phyloP scores from a whole-genome alignment of 306 rosid species.

The Glycine tomentella region DNA sequence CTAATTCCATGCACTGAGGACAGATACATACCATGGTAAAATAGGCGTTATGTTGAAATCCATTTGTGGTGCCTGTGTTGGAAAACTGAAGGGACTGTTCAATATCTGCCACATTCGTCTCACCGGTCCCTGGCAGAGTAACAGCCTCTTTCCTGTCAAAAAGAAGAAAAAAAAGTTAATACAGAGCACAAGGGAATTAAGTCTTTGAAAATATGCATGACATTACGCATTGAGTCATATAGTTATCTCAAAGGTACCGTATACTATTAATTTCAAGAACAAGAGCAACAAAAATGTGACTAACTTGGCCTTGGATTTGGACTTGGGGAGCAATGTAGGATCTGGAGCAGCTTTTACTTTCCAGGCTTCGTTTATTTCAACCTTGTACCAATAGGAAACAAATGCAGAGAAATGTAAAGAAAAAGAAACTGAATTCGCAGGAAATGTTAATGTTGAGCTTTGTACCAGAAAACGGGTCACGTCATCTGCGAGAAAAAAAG shows the following conservation, averaged over 20 bases:
- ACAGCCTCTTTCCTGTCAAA: constrained; percentile 69
- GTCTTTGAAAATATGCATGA: neutral
- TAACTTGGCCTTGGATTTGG: constrained; percentile 84
- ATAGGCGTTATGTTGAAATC: constrained; percentile 62
- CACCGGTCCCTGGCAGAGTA: constrained; percentile 66
- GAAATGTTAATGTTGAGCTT: neutral
- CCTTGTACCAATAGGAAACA: constrained; percentile 49
- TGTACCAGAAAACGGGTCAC: constrained; percentile 84
- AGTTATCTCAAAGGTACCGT: neutral
- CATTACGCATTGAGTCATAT: neutral
- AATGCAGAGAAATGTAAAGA: neutral
- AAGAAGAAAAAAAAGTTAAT: neutral
- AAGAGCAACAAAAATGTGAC: constrained; percentile 36
- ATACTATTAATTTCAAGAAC: neutral
- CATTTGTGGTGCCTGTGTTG: constrained; percentile 48
- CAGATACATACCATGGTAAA: constrained; percentile 68
- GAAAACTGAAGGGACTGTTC: constrained; percentile 62
- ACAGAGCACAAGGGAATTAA: constrained; percentile 28
- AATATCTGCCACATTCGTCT: constrained; percentile 53
- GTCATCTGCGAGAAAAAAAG: constrained; percentile 64
- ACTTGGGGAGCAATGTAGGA: constrained; percentile 73
- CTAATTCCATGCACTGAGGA: neutral
- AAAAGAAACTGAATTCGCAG: neutral
- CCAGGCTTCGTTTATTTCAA: constrained; percentile 86
- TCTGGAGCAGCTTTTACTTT: constrained; percentile 66